Evolutionary conservation across 2,329 filamentous ascomycete species (phyloP).

Genomic region (Pseudocercospora ulei): DNA sequence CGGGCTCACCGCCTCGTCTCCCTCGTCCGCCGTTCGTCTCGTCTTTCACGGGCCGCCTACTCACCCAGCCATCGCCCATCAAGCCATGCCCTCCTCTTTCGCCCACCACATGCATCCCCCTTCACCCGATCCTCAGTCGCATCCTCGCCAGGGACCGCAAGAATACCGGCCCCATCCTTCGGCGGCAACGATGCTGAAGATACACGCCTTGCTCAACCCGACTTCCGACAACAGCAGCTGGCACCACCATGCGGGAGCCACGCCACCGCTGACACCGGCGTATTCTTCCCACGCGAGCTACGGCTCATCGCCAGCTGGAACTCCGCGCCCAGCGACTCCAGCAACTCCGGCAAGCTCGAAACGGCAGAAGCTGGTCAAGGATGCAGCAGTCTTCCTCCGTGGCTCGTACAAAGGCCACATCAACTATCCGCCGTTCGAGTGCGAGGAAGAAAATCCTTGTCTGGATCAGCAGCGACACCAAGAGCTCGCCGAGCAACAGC

Average conservation of each 20-base stretch:
- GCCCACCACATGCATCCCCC: conserved; percentile 23
- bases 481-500: conserved; percentile 49
- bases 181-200: conserved; percentile 35
- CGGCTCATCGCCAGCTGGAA: conserved; percentile 18
- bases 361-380: conserved; percentile 54
- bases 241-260: conserved; percentile 18
- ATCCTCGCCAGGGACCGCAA: conserved; percentile 14
- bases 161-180: conserved; percentile 17
- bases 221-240: conserved; percentile 15
- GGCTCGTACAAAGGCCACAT: conserved; percentile 56
- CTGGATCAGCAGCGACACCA: conserved; percentile 32
- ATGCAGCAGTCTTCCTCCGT: conserved; percentile 53
- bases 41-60: conserved; percentile 8
- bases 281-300: conserved; percentile 21
- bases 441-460: conserved; percentile 37
- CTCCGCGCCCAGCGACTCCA: conserved; percentile 23
- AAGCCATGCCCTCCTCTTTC: conserved; percentile 22
- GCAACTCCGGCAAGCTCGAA: conserved; percentile 24
- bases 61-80: conserved; percentile 25
- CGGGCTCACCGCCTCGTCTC: conserved; percentile 21
- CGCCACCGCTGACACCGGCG: conserved; percentile 27
- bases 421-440: conserved; percentile 65
- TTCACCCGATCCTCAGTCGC: conserved; percentile 16
- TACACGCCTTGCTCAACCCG: conserved; percentile 38
- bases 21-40: conserved; percentile 11